Evolutionary conservation across 2,329 filamentous ascomycete genomes (phyloP), one percentile per base, ranked within the genome.

Genomic region (Colletotrichum siamense): DNA sequence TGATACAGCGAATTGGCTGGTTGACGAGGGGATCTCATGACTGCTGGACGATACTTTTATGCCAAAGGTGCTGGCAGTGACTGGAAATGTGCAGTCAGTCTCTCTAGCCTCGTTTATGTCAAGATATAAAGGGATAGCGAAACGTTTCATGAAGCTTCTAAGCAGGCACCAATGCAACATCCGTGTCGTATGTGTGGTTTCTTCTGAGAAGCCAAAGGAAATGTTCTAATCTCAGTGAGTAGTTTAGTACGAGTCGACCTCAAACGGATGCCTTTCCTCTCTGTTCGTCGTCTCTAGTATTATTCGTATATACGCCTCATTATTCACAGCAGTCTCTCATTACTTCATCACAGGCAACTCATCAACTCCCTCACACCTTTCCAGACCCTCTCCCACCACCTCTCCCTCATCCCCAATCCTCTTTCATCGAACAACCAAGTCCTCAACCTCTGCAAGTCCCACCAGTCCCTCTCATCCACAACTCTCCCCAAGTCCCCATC

Each of bases 401-500:
- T 15, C 44, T 57, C 30, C 15, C 3, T 64, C 36, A 65, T n/a
- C 13, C 64, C 65, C n/a, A 62, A 59, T 2, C 44, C 74, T 15
- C 59, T 55, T 2, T 69, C 36, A 12, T 62, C 64, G 12, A 76
- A 76, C 28, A 73, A 9, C 74, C 74, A 77, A 7, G 22, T 52
- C 57, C 89, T 86, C 49, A 94, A 83, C 79, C 87, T 88, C 34
- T 85, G 84, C n/a, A 93, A 80, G 80, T 93, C 92, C 49, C 84
- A 84, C 26, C 83, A 83, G 79, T 94, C 91, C 26, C 84, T 84
- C 3, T 83, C 85, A 74, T 90, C 84, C 1, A 93, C 90, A 18
- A 91, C 91, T 2, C 92, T 86, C 81, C 93, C 86, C 71, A 94
- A 87, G 36, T 82, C 84, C 0, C 92, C 92, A 28, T 91, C 87